A percentile compares a stretch with the other conserved stretches of the same genome.
These are phyloP conservation scores for Voacanga thouarsii DNA, from an alignment of 257 asterid genomes.

Conservation along the genomic window DNA sequence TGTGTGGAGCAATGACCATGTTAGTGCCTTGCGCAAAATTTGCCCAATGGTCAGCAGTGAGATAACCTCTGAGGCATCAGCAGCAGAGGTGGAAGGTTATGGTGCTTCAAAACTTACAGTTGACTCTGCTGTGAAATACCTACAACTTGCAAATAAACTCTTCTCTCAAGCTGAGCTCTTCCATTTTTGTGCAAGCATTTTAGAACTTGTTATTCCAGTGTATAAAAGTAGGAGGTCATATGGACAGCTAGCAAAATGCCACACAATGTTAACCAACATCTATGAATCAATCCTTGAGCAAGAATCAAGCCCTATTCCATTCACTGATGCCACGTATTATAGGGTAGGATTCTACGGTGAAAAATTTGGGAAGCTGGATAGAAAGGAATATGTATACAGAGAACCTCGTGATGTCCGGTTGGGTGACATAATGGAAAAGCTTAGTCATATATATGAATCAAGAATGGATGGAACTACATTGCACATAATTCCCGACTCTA, in stretches of 20 bases:
- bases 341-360: constrained; percentile 97
- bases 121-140: constrained; percentile 96
- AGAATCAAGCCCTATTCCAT: constrained; percentile 96
- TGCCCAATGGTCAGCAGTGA: constrained; percentile 95
- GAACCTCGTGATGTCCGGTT: constrained; percentile 96
- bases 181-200: constrained; percentile 97
- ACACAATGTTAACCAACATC: constrained; percentile 88
- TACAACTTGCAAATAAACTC: constrained; percentile 94
- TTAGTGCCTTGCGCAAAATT: constrained; percentile 77
- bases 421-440: constrained; percentile 99
- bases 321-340: constrained; percentile 95
- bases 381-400: constrained; percentile 85
- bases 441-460: constrained; percentile 96
- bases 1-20: constrained; percentile 93
- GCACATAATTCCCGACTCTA: constrained; percentile 94
- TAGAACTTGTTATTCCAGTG: constrained; percentile 94
- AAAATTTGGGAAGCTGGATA: constrained; percentile 78
- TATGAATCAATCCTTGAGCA: constrained; percentile 97
- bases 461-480: constrained; percentile 85
- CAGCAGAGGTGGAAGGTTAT: constrained; percentile 98
- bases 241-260: constrained; percentile 95
- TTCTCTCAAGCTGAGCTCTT: constrained; percentile 99
- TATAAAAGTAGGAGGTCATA: constrained; percentile 85
- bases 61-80: constrained; percentile 72
- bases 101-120: constrained; percentile 97